A percentile compares a stretch with the other conserved stretches of the same genome.
Conservation (phyloP, 2,329 filamentous ascomycete species). For the Beauveria scarabaeidicola region DNA sequence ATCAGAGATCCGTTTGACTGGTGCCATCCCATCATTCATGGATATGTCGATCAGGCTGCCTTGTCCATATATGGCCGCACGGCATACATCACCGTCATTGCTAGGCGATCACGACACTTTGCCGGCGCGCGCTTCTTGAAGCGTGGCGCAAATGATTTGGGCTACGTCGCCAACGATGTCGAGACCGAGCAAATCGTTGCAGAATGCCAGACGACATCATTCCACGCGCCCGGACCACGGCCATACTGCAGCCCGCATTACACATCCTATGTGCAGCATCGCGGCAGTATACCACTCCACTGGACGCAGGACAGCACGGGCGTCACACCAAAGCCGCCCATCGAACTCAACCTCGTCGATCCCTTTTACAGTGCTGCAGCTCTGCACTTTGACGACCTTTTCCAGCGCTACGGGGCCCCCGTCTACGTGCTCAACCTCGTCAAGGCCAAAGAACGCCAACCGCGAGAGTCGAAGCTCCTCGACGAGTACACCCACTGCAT, state of each 20-base stretch:
- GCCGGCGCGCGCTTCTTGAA: slow-evolving; percentile 92
- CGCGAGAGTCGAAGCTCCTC: slow-evolving; percentile 84
- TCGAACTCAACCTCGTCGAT: slow-evolving; percentile 89
- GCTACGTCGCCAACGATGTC: slow-evolving; percentile 96
- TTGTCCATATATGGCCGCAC: slow-evolving; percentile 79
- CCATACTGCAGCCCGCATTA: slow-evolving; percentile 85
- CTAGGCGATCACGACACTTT: slow-evolving; percentile 83
- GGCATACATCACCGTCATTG: slow-evolving; percentile 90
- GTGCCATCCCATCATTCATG: slow-evolving; percentile 93
- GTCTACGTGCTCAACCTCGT: slow-evolving; percentile 89
- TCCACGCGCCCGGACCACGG: slow-evolving; percentile 79
- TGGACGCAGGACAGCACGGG: slow-evolving; percentile 97
- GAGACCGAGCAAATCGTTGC: slow-evolving; percentile 98
- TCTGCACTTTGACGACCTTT: slow-evolving; percentile 89
- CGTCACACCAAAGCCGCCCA: slow-evolving; percentile 92
- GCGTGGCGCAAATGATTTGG: slow-evolving; percentile 85
- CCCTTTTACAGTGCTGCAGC: slow-evolving; percentile 92
- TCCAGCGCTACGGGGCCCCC: slow-evolving; percentile 85
- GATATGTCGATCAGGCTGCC: slow-evolving; percentile 83
- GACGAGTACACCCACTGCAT: slow-evolving; percentile 82
- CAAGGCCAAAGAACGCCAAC: slow-evolving; percentile 78
- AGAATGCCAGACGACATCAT: slow-evolving; percentile 88
- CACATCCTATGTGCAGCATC: slow-evolving; percentile 93
- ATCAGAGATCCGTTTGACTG: slow-evolving; percentile 84
- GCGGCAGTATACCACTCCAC: slow-evolving; percentile 91